Evolutionary conservation across 495 filamentous ascomycete species (phyloP), one percentile per base, ranked within the genome.

Genomic region (Annulohypoxylon bovei): DNA sequence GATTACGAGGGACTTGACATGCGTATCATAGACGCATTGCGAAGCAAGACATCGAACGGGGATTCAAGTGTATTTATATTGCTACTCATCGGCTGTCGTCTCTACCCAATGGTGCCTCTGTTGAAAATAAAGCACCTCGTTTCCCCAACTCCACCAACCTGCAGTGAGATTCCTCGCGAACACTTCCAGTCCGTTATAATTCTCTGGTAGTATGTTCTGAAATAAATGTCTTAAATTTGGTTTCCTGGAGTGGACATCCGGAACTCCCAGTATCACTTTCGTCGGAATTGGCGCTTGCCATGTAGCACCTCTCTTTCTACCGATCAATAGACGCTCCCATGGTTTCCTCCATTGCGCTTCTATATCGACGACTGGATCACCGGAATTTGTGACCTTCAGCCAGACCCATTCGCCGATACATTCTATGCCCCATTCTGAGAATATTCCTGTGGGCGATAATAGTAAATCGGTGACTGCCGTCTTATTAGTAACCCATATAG

Each of bases 161-260:
- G 90, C 87, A 0, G 94, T 96, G 40, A 97, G 80, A 68, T 94
- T 88, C 40, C 95, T 81, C 3, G 94, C 93, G 83, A 98, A 99
- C 1, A 98, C 86, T 80, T 99, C 95, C 27, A 97, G 75, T 3
- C 86, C 93, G 27, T 80, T 72, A 72, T 94, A 93, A 4, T 82
- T 68, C 14, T 60, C 44, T 2, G 82, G 82, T 28, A 87, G 49
- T 28, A 84, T 59, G 30, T 76, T 65, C 25, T 83, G 79, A 57
- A 89, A 83, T 23, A 88, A 57, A 4, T 61, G 60, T 61, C 80
- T 76, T 25, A 87, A 54, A 74, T 80, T 84, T 6, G 95, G 95
- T 75, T 99, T 99, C 57, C 94, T 83, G 1, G 95, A 98, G 81
- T 99, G 95, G 25, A 95, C 65, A 80, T 98, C 95, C 3, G 95